Evolutionary conservation across 768 basidiomycete genomes (phyloP), one percentile per base, ranked within the genome.

Genomic region (Lentinus tigrinus): DNA sequence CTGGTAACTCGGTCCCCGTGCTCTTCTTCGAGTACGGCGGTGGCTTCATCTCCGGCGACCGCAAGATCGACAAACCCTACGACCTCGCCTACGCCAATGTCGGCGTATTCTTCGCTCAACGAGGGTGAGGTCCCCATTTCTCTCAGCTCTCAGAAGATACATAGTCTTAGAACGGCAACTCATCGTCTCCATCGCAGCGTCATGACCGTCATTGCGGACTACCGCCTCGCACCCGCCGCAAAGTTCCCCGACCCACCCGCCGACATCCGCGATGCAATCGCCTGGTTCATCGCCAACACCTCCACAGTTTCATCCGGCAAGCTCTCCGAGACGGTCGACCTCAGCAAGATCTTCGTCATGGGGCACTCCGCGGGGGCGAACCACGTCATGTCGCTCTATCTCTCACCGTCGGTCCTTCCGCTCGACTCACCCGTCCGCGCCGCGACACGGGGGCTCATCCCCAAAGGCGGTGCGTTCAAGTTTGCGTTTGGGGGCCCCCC

Each of bases 1-100:
- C 57, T 1, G 24, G 17, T 11, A 65, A 64, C 23, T 72, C 69
- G 52, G 72, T 77, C 0, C 83, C 84, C 0, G 73, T 88, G 21
- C 70, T 89, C 24, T 80, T 89, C 69, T 88, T 81, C 70, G 58
- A 83, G 40, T 89, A 90, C 59, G 88, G 88, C 1, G 88, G 88
- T 2, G 85, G 87, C 3, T 87, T 85, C 65, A 71, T 72, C 59
- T 66, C 69, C 0, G 87, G 87, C 1, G 72, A 74, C 0, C 79
- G 83, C n/a, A 75, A 71, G 8, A 65, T 81, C 40, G 73, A 78
- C 1, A 70, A 77, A 9, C 78, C 84, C 0, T 74, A 74, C 43
- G 78, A 81, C 43, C 76, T 87, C 47, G 74, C 69, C 10, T 88
- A 87, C 65, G 74, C 75, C n/a, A 80, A 78, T 57, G 63, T 88